Conservation (phyloP, 768 basidiomycete species). For the Hypholoma sublateritium region DNA sequence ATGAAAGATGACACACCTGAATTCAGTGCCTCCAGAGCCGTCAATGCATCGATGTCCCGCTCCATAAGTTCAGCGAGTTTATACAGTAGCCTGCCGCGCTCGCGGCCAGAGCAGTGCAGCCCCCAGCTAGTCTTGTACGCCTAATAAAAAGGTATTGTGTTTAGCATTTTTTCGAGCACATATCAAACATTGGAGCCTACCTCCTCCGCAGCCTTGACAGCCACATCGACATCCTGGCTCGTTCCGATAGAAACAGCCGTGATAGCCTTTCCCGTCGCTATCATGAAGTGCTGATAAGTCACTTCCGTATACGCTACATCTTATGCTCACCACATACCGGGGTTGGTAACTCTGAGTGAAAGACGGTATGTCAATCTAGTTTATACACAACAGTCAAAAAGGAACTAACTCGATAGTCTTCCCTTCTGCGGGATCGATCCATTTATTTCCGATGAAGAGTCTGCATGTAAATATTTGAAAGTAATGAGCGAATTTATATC, state of each 20-base stretch:
- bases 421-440: constrained; percentile 56
- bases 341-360: constrained; percentile 53
- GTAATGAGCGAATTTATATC: neutral
- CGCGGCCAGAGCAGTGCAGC: constrained; percentile 50
- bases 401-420: constrained; percentile 62
- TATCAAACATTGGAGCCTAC: neutral
- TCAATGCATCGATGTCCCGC: constrained; percentile 57
- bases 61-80: constrained; percentile 70
- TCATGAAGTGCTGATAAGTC: constrained; percentile 23
- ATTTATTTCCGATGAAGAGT: constrained; percentile 71
- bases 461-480: constrained; percentile 28
- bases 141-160: neutral
- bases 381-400: neutral
- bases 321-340: constrained; percentile 29
- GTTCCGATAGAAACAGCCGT: constrained; percentile 60
- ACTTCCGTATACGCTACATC: constrained; percentile 24
- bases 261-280: constrained; percentile 65
- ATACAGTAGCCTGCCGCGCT: constrained; percentile 54
- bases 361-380: neutral
- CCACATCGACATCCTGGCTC: constrained; percentile 70
- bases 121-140: constrained; percentile 68
- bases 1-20: constrained; percentile 63
- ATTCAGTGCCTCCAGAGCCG: constrained; percentile 74
- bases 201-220: constrained; percentile 66
- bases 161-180: neutral